phyloP scores from a whole-genome alignment of 2,329 filamentous ascomycete species.

The Rosellinia necatrix region DNA sequence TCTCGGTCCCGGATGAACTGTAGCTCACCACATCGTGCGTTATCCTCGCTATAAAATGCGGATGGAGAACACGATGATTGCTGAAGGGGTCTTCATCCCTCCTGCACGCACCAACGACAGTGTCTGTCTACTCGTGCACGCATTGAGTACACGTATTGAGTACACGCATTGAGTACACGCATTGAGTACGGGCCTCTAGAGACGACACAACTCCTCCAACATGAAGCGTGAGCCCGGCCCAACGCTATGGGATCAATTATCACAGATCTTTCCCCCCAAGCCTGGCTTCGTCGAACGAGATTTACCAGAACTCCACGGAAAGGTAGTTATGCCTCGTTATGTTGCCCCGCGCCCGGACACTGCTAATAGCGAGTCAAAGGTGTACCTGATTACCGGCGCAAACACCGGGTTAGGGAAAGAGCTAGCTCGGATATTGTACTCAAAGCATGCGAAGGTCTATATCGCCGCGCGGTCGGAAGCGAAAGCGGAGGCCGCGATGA shows the following conservation, averaged over 20 bases:
- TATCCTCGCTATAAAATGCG: too few relatives aligned
- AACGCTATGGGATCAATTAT: conserved; percentile 1
- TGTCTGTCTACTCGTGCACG: too few relatives aligned
- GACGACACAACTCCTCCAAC: not conserved
- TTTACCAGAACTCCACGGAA: conserved; percentile 11
- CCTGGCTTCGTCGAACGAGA: conserved; percentile 12
- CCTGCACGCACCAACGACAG: too few relatives aligned
- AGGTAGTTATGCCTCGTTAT: not conserved
- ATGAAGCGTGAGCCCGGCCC: conserved; percentile 9
- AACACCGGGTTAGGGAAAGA: conserved; percentile 47
- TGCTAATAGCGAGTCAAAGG: conserved; percentile 2
- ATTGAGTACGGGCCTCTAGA: not conserved
- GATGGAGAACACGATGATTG: too few relatives aligned
- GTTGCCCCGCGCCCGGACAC: not conserved
- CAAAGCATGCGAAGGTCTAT: conserved; percentile 49
- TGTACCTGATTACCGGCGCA: conserved; percentile 26
- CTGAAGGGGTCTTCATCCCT: too few relatives aligned
- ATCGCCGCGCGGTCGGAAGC: conserved; percentile 46
- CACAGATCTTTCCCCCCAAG: conserved; percentile 17
- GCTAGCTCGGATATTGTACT: conserved; percentile 45
- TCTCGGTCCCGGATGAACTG: too few relatives aligned
- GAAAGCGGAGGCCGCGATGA: conserved; percentile 46
- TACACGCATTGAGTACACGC: too few relatives aligned
- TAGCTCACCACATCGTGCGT: too few relatives aligned
- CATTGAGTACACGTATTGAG: too few relatives aligned